Evolutionary conservation across 2,329 filamentous ascomycete genomes (phyloP).

Genomic region (Alternaria incomplexa): DNA sequence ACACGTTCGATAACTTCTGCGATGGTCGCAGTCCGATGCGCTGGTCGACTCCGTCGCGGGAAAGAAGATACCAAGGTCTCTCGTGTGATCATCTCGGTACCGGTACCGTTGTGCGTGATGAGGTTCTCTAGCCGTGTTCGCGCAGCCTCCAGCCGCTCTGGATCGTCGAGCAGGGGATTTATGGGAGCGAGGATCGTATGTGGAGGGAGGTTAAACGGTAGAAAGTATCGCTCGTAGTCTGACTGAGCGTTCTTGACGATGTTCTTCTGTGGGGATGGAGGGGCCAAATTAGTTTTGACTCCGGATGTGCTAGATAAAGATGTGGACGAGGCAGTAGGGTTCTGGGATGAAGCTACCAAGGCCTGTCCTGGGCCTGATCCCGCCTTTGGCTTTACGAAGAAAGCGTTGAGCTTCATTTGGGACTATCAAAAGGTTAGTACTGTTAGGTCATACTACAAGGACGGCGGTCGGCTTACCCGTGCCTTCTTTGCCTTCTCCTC

Average conservation of each 20-base stretch:
- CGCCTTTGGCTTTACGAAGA: conserved; percentile 53
- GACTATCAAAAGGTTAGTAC: conserved; percentile 39
- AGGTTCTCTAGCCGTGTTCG: conserved; percentile 36
- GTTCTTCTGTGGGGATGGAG: conserved; percentile 45
- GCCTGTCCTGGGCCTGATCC: conserved; percentile 34
- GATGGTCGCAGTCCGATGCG: conserved; percentile 30
- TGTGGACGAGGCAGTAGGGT: conserved; percentile 35
- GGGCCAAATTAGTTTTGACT: conserved; percentile 30
- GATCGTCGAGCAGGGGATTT: conserved; percentile 43
- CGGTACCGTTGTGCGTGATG: conserved; percentile 18
- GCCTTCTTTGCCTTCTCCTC: conserved; percentile 48
- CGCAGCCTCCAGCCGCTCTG: conserved; percentile 35
- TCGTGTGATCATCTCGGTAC: conserved; percentile 19
- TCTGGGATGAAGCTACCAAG: conserved; percentile 42
- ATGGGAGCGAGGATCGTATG: conserved; percentile 72
- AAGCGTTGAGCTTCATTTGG: conserved; percentile 52
- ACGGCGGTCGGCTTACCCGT: conserved; percentile 43
- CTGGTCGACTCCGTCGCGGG: conserved; percentile 16
- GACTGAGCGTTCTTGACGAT: conserved; percentile 42
- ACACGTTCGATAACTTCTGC: conserved; percentile 52
- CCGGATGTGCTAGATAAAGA: conserved; percentile 31
- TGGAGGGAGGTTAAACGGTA: conserved; percentile 79
- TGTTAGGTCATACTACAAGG: neutral
- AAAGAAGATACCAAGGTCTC: conserved; percentile 28
- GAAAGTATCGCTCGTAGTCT: conserved; percentile 68